These are phyloP conservation scores for Colletotrichum sp. DNA, from an alignment of 2,329 filamentous ascomycete genomes.

Conservation along the genomic window DNA sequence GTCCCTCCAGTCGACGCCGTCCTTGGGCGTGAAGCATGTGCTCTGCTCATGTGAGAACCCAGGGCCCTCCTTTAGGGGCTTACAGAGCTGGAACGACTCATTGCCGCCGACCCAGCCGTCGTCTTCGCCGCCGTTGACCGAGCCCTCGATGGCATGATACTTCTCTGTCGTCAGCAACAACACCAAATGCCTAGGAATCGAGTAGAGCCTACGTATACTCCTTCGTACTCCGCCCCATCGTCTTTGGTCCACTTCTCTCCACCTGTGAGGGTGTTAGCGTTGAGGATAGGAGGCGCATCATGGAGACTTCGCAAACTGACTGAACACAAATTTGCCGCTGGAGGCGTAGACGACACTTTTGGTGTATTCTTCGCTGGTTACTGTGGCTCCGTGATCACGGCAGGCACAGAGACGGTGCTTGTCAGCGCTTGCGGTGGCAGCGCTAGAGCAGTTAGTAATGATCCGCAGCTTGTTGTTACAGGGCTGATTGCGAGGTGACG, in stretches of 20 bases:
- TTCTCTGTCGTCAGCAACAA: neutral
- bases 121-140: neutral
- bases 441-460: neutral
- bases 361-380: neutral
- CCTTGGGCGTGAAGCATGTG: neutral
- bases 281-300: neutral
- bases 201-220: neutral
- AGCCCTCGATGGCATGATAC: neutral
- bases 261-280: neutral
- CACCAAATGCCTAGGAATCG: accelerated
- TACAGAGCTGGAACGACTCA: accelerated
- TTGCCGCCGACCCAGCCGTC: neutral
- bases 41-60: neutral
- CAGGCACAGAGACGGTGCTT: neutral
- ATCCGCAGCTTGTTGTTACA: accelerated
- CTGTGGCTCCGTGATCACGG: accelerated
- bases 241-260: neutral
- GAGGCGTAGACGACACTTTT: accelerated
- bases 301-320: neutral
- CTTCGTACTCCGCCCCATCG: neutral
- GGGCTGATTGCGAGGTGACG: neutral
- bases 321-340: neutral
- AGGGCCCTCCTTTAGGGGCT: too few relatives aligned
- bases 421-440: neutral
- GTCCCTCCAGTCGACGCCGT: neutral